Conservation (phyloP, 2,329 filamentous ascomycete genomes). For the Fusarium sp. region DNA sequence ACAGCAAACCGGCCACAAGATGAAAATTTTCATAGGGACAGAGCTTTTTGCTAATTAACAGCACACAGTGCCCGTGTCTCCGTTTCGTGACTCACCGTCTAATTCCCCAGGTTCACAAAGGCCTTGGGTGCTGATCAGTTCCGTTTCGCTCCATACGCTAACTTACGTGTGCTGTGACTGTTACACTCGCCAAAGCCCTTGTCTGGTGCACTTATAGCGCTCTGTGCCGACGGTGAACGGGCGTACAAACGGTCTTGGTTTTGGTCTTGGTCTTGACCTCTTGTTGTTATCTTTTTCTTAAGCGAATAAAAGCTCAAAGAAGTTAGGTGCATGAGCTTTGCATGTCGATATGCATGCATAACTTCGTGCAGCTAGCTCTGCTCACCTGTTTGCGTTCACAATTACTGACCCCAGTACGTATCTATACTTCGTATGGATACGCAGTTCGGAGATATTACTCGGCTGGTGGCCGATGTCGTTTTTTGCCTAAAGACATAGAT, state of each 20-base stretch:
- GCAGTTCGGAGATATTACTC: background rate
- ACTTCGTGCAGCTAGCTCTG: constrained; percentile 2
- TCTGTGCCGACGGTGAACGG: background rate
- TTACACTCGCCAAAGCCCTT: constrained; percentile 31
- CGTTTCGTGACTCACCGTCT: background rate
- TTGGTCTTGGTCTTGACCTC: background rate
- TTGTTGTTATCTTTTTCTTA: background rate
- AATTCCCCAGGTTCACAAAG: background rate
- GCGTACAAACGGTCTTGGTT: background rate
- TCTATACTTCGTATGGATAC: too few species aligned
- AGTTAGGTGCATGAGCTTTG: constrained; percentile 6
- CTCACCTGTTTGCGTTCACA: background rate
- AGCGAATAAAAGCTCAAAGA: background rate
- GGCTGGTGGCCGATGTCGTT: constrained; percentile 7
- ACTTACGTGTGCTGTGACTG: constrained; percentile 14
- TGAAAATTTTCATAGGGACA: constrained; percentile 2
- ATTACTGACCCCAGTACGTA: background rate
- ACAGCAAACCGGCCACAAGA: constrained; percentile 2
- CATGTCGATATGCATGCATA: constrained; percentile 14
- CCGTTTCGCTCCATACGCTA: background rate
- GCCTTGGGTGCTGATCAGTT: background rate
- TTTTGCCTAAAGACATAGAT: constrained; percentile 29
- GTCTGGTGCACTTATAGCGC: constrained; percentile 13
- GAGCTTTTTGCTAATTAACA: background rate
- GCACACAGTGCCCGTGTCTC: background rate